Base-by-base conservation (phyloP, 768 basidiomycete species). In the Lentinus tigrinus region DNA sequence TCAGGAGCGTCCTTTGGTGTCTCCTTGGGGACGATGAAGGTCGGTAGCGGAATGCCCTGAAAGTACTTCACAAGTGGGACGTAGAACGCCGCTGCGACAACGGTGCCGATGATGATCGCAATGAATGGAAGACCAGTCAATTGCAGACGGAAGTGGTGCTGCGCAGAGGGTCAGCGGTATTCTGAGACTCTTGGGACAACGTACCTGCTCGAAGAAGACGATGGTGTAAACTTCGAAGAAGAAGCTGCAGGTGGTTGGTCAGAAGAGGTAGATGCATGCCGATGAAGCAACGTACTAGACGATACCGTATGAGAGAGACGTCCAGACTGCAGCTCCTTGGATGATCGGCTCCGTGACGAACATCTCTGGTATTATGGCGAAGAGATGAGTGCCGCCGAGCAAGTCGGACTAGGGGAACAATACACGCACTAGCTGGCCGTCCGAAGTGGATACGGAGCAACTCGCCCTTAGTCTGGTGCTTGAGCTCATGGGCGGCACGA, bases 241-340 rank as follows among this genome's bases (percentile, higher is more conserved):
- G 52, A 66, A 66, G 56, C 67, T 68, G 34, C 36, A n/a, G n/a
- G n/a, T n/a, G n/a, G n/a, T n/a, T n/a, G n/a, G n/a, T n/a, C 36
- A 37, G 36, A 37, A 37, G 36, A 37, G 16, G 8, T 16, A 37
- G 42, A 19, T 19, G 19, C 9, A 43, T 11, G n/a, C n/a, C 23
- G 17, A 43, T 11, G 2, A 47, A 11, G 5, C 13, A 43, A 49
- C 65, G 17, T 39, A 66, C 63, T 68, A 66, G 17, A 66, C 47
- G 19, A 68, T 68, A n/a, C 67, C 63, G 39, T 68, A 68, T 17
- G 62, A 54, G 2, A 68, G 50, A 6, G 63, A 59, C 2, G 64
- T 62, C 65, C 62, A 66, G 17, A 65, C 16, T 1, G 65, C 62
- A 10, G 64, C 62, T 3, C 62, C 67, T 34, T 61, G 63, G 4